Evolutionary conservation across 371 early-diverging fungal species (phyloP), one percentile per base, ranked within the genome.

Genomic region (Sporodiniella umbellata): DNA sequence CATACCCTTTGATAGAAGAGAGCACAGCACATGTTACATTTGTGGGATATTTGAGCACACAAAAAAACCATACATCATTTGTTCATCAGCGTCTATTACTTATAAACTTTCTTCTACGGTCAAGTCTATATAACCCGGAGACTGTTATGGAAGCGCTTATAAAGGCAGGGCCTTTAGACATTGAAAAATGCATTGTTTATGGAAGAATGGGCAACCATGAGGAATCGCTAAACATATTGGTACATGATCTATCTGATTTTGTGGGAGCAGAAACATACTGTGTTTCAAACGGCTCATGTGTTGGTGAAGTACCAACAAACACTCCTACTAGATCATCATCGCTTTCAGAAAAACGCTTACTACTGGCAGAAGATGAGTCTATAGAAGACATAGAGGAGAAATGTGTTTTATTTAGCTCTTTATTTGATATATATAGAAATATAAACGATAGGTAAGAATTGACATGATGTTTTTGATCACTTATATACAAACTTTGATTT

Each of bases 241-340:
- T 79, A 18, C 68, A 75, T 25, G 68, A 72, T 8, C 28, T 87
- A 31, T 58, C 66, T 11, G 89, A 89, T 51, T 80, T 78, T 57
- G 68, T 73, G 11, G 85, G 84, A 24, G 86, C 81, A 8, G 88
- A 89, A 49, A 78, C 71, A n/a, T 78, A 79, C 33, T 84, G 85
- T 47, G 70, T 79, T 12, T 80, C 79, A 10, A 72, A 72, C 51
- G 82, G 82, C 0, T 62, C 69, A 45, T 72, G 72, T 24, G 62
- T 60, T 37, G 72, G 72, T 24, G 42, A 49, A 4, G 53, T 66
- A 5, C 62, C 61, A 4, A 15, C 45, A 21, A 11, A 14, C n/a
- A 26, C 25, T 25, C 35, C 35, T 44, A 51, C 59, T 21, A 38
- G 63, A 31, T 45, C 58, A n/a, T 60, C 66, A 1, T 64, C 73